Evolutionary conservation across 768 basidiomycete species (phyloP), one percentile per base, ranked within the genome.

Genomic region (Epithele typhae): DNA sequence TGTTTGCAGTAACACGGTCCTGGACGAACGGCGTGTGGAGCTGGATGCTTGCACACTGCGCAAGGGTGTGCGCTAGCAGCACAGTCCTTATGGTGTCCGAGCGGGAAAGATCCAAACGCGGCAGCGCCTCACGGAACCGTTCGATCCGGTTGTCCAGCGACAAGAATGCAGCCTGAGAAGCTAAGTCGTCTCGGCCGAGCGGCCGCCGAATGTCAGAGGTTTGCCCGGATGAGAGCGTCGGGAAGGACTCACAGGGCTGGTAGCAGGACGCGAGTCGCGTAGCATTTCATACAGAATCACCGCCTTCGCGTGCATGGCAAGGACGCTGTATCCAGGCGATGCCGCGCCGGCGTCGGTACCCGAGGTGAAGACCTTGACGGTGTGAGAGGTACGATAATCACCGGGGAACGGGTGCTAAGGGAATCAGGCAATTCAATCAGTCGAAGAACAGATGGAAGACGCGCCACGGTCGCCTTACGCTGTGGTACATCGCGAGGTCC

Each of bases 201-300:
- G n/a, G n/a, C n/a, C 45, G 14, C 41, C 39, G 44, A 37, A 53
- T 30, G 4, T 40, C 30, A 19, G 17, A 14, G 43, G 1, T 23
- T 12, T 5, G 23, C 15, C 24, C 17, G 35, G 14, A 18, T 12
- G 9, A 22, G 2, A 5, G 27, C 10, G 19, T 25, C n/a, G n/a
- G n/a, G 17, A 17, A 21, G 17, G 30, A 37, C 59, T 50, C 49
- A 67, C 65, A 54, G 21, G 60, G 59, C 30, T 57, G 52, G 58
- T 66, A 66, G 21, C 65, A 63, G 22, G 63, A 74, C 6, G 74
- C 72, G 15, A 86, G 62, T 39, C 76, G 73, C 7, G 75, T 68
- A 8, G 82, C 76, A 75, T 70, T 54, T 82, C 81, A 46, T 82
- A 77, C 34, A 84, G 63, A 19, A 81, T 71, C 5, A 76, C 70